A percentile compares a stretch with the other conserved stretches of the same genome.
These are phyloP conservation scores for Ramalina intermedia DNA, from an alignment of 495 filamentous ascomycete species.

Conservation along the genomic window DNA sequence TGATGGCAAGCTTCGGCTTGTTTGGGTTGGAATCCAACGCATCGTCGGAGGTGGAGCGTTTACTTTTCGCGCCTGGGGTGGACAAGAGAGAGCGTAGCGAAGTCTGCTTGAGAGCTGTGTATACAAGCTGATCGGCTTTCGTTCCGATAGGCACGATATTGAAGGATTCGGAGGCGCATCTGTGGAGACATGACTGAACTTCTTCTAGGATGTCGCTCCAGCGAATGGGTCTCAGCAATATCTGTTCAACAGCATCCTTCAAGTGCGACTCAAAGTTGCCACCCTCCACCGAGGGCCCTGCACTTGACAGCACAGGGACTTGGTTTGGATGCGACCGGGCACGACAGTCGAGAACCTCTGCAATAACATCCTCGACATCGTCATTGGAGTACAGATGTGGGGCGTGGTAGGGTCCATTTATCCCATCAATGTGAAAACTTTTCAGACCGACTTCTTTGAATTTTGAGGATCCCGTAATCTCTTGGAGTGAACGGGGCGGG, in stretches of 20 bases:
- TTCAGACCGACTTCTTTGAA: neutral
- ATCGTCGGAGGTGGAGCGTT: constrained; percentile 68
- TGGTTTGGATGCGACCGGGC: constrained; percentile 1
- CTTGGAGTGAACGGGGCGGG: constrained; percentile 12
- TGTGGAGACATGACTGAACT: neutral
- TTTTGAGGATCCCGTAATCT: neutral
- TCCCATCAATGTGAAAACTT: constrained; percentile 4
- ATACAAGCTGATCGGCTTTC: constrained; percentile 10
- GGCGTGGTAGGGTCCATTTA: constrained; percentile 19
- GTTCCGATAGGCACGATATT: constrained; percentile 7
- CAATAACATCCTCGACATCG: constrained; percentile 12
- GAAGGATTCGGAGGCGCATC: neutral
- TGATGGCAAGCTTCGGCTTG: constrained; percentile 44
- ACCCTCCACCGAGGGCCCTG: constrained; percentile 31
- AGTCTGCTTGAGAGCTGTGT: constrained; percentile 9
- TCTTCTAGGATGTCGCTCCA: constrained; percentile 44
- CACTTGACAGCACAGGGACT: constrained; percentile 13
- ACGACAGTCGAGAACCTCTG: neutral
- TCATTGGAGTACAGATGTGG: constrained; percentile 16
- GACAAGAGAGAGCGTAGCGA: constrained; percentile 60
- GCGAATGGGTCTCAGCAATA: constrained; percentile 42
- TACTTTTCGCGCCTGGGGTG: constrained; percentile 80
- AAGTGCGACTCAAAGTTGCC: constrained; percentile 36
- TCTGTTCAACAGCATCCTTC: constrained; percentile 37
- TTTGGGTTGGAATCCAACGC: neutral